Percentiles rank a stretch among this genome's conserved stretches.
phyloP scores from a whole-genome alignment of 768 basidiomycete genomes.

The Fomitopsis pulvina region DNA sequence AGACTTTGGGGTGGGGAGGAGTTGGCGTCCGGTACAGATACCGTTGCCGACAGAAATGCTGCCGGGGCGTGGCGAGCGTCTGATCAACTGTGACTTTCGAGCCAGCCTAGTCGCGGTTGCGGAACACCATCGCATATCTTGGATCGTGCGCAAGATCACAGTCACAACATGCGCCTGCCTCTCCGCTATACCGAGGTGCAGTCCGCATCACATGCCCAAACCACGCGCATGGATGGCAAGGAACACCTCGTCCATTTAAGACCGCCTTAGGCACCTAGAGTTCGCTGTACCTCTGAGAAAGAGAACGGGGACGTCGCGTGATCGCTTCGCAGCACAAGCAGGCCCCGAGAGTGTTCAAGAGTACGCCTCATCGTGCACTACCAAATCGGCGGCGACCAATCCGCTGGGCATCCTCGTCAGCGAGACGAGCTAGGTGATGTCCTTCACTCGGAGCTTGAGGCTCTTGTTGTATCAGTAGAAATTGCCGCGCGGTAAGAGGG shows the following conservation, averaged over 20 bases:
- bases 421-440: no score
- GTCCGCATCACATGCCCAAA: conserved; percentile 7
- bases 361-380: no score
- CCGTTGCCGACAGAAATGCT: conserved; percentile 15
- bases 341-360: no score
- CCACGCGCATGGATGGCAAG: neutral
- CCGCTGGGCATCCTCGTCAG: no score
- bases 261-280: neutral
- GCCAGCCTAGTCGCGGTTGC: conserved; percentile 3
- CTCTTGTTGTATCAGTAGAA: no score
- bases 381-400: no score
- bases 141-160: neutral
- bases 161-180: conserved; percentile 2
- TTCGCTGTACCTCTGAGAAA: no score
- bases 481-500: no score
- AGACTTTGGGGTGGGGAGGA: conserved; percentile 14
- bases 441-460: no score
- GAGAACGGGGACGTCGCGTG: no score
- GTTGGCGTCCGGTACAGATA: conserved; percentile 11
- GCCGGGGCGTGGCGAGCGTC: conserved; percentile 10
- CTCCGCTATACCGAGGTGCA: neutral
- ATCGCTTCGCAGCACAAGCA: no score
- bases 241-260: neutral
- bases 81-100: conserved; percentile 5
- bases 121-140: neutral